phyloP scores from a whole-genome alignment of 768 basidiomycete genomes.

The Kwoniella shandongensis region DNA sequence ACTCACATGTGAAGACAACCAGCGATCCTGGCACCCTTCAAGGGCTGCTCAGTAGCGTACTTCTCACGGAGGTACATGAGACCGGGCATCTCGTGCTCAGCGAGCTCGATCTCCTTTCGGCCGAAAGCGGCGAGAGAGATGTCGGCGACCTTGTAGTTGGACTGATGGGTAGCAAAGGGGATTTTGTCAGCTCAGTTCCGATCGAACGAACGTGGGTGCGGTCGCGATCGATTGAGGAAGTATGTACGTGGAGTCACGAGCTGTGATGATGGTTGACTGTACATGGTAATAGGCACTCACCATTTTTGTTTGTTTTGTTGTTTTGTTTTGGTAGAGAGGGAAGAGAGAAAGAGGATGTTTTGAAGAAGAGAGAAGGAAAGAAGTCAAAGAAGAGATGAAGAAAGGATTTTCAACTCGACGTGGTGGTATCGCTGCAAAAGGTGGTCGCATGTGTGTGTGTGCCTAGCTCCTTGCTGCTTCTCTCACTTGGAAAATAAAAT shows the following conservation, averaged over 20 bases:
- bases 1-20: conserved; percentile 95
- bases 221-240: neutral
- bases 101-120: conserved; percentile 99
- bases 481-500: neutral
- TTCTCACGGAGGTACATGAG: conserved; percentile 90
- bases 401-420: conserved; percentile 4
- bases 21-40: conserved; percentile 92
- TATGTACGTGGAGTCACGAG: neutral
- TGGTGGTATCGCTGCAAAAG: conserved; percentile 12
- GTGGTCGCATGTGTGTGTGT: conserved; percentile 14
- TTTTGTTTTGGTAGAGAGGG: neutral
- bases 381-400: conserved; percentile 5
- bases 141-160: conserved; percentile 81
- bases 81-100: conserved; percentile 69
- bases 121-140: conserved; percentile 96
- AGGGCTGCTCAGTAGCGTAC: conserved; percentile 77
- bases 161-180: conserved; percentile 11
- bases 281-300: neutral
- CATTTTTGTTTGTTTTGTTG: conserved; percentile 17
- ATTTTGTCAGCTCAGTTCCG: neutral
- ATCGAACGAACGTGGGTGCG: conserved; percentile 16
- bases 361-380: neutral
- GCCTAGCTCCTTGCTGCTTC: no score
- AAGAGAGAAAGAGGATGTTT: conserved; percentile 6
- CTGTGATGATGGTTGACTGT: neutral